These are phyloP conservation scores for Heliosperma pusillum DNA, from an alignment of 148 eudicot species.

Conservation along the genomic window DNA sequence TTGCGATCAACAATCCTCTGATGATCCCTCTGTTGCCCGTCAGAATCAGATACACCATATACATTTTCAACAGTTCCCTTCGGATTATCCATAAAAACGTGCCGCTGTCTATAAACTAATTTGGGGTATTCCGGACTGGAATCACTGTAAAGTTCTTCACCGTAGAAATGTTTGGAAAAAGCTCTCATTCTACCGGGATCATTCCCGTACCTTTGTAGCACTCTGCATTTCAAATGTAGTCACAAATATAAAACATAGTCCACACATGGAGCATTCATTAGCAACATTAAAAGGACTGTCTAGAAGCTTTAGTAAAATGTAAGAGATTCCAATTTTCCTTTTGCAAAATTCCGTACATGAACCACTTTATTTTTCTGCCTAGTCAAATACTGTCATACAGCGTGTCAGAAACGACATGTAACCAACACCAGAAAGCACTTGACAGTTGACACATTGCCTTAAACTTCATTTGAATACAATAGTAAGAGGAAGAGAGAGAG, in stretches of 20 bases:
- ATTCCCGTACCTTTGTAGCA: slow-evolving; percentile 42
- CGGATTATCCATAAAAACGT: slow-evolving; percentile 30
- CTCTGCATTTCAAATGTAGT: slow-evolving; percentile 35
- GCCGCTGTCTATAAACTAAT: slow-evolving; percentile 44
- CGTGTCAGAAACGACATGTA: too few species aligned
- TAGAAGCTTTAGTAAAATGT: too few species aligned
- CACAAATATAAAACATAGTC: neutral
- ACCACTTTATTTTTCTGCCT: too few species aligned
- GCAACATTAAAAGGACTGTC: neutral
- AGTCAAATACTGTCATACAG: too few species aligned
- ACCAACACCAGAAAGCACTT: too few species aligned
- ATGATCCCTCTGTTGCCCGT: slow-evolving; percentile 16
- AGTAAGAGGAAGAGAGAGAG: too few species aligned
- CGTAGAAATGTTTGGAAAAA: slow-evolving; percentile 54
- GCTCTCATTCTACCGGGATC: slow-evolving; percentile 38
- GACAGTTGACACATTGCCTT: too few species aligned
- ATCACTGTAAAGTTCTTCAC: slow-evolving; percentile 59
- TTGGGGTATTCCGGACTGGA: slow-evolving; percentile 40
- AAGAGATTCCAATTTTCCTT: too few species aligned
- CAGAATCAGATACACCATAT: slow-evolving; percentile 26
- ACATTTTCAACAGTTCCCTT: slow-evolving; percentile 8
- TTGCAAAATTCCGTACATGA: too few species aligned
- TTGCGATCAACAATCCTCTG: slow-evolving; percentile 19
- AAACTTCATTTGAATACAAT: too few species aligned
- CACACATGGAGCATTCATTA: neutral